Evolutionary conservation across 345 rosid genomes (phyloP), one percentile per base, ranked within the genome.

Genomic region (Diplotaxis tenuifolia): DNA sequence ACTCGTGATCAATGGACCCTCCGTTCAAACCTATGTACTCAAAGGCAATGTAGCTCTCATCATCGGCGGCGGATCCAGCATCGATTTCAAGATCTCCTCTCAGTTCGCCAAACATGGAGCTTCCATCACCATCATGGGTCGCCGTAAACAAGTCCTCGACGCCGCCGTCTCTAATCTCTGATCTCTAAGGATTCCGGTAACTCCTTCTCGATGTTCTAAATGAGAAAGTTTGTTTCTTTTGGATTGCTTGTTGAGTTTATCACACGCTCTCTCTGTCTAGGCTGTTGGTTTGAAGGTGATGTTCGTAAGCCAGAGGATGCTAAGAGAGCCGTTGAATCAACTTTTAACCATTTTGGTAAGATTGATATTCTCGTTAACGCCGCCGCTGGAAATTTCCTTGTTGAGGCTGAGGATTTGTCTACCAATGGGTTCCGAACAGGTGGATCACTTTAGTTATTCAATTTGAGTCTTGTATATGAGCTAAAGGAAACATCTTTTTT

Each of bases 381-480:
- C 45, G 96, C 96, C 7, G 96, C 96, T 65, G 96, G 96, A 1
- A 90, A 90, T 81, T 90, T 90, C 71, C 85, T 90, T 2, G 92
- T 70, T 0, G 78, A 92, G 0, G 84, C 96, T 2, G 96, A 90
- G 82, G 96, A 90, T 82, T 83, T 90, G 79, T 86, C 96, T 11
- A 83, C 96, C 38, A 90, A 90, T 36, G 96, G 96, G 15, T 90
- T 90, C 78, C 77, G 84, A 74, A 90, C 96, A 82, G 96, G 96
- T 88, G 52, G 52, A 14, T 68, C 15, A 1, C 18, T 11, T 1
- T 2, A 7, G 28, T 54, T 23, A 2, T 3, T 54, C 23, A 15
- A 6, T 61, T 20, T 11, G 29, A 58, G 58, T 52, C 6, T 53
- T 21, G 7, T 50, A 23, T 16, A 20, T 0, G 47, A 11, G 66